These are phyloP conservation scores for Entophlyctis helioformis DNA, from an alignment of 192 early-diverging fungal species.

Conservation along the genomic window DNA sequence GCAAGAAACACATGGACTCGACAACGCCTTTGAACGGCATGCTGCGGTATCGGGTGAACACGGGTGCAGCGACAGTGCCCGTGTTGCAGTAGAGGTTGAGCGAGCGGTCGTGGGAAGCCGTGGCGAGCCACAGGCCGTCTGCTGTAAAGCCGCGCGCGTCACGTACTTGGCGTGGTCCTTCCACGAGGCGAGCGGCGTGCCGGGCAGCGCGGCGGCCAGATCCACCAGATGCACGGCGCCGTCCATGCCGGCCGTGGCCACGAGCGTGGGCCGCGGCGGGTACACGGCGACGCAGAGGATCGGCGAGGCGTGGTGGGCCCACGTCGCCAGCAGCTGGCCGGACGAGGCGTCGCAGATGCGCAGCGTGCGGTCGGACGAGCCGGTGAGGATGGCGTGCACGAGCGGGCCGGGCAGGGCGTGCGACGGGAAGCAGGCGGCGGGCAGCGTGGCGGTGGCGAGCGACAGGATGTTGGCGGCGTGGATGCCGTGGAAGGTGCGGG, in stretches of 20 bases:
- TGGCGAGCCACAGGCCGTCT: conserved; percentile 44
- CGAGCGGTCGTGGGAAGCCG: conserved; percentile 59
- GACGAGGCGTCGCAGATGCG: conserved; percentile 31
- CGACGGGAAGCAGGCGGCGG: conserved; percentile 6
- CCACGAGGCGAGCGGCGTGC: conserved; percentile 34
- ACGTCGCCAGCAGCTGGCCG: conserved; percentile 21
- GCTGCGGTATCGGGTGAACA: background rate
- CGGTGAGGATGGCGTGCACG: conserved; percentile 28
- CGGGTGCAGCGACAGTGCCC: background rate
- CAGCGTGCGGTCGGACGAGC: conserved; percentile 51
- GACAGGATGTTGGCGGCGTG: conserved; percentile 51
- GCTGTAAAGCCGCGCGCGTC: conserved; percentile 19
- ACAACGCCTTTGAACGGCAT: conserved; percentile 39
- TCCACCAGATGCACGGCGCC: conserved; percentile 16
- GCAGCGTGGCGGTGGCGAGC: conserved; percentile 18
- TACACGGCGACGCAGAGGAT: conserved; percentile 53
- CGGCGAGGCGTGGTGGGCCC: conserved; percentile 42
- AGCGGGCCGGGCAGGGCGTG: conserved; percentile 9
- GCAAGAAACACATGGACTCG: conserved; percentile 54
- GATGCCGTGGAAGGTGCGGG: conserved; percentile 19
- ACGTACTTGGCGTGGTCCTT: conserved; percentile 65
- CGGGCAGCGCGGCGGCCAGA: conserved; percentile 13
- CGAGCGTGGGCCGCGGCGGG: no score
- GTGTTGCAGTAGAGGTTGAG: conserved; percentile 45
- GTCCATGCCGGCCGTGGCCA: conserved; percentile 23